These are phyloP conservation scores for Sarocladium kiliense DNA, from an alignment of 2,329 filamentous ascomycete genomes.

Conservation along the genomic window DNA sequence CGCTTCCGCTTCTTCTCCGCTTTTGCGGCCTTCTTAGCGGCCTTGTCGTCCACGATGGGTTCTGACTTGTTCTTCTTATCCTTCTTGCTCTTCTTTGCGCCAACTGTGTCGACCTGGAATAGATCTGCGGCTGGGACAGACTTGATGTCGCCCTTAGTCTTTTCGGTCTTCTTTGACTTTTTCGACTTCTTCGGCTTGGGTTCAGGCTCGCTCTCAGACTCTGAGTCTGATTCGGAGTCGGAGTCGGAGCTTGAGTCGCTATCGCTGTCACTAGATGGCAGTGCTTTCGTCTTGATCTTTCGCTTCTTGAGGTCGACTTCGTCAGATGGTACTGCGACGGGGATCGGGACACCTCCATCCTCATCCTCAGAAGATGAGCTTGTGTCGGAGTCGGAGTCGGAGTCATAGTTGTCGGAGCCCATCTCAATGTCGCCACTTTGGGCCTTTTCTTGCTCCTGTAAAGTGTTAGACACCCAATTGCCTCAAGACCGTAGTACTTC, in stretches of 20 bases:
- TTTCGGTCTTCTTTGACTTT: constrained; percentile 21
- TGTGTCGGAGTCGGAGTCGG: constrained; percentile 16
- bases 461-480: too few relatives aligned
- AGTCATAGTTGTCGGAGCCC: constrained; percentile 13
- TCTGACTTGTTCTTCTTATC: constrained; percentile 14
- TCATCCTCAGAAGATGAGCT: constrained; percentile 17
- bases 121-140: too few relatives aligned
- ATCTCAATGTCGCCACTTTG: background rate
- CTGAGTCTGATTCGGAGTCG: constrained; percentile 10
- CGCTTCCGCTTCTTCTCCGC: constrained; percentile 19
- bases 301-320: constrained; percentile 26
- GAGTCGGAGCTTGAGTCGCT: constrained; percentile 11
- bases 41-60: background rate
- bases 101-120: too few relatives aligned
- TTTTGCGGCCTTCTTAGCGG: constrained; percentile 12
- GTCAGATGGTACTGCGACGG: constrained; percentile 19
- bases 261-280: background rate
- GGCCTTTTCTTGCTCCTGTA: background rate
- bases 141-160: too few relatives aligned
- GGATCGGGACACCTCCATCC: constrained; percentile 13
- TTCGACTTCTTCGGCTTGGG: constrained; percentile 12
- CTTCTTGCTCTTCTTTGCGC: constrained; percentile 15
- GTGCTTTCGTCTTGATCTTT: constrained; percentile 14
- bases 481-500: too few relatives aligned
- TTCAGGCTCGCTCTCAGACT: constrained; percentile 16